These are phyloP conservation scores for Coniophora puteana DNA, from an alignment of 1,284 basidiomycete genomes.

Conservation along the genomic window DNA sequence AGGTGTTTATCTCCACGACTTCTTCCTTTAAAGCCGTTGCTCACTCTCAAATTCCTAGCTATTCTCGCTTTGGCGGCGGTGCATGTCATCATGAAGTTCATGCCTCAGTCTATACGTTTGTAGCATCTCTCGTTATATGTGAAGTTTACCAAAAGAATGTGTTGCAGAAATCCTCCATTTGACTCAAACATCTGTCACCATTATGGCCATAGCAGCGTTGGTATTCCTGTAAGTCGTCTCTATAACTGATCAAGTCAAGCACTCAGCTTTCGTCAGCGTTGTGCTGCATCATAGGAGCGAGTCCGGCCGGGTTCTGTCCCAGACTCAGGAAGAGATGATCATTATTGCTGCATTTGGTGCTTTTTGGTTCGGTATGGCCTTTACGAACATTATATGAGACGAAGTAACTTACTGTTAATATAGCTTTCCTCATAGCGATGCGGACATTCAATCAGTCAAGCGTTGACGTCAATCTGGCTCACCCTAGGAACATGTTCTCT, in stretches of 20 bases:
- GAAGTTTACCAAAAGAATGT: constrained; percentile 5
- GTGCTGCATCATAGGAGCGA: constrained; percentile 60
- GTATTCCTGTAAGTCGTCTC: constrained; percentile 54
- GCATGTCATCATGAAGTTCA: constrained; percentile 28
- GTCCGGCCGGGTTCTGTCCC: constrained; percentile 48
- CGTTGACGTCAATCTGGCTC: constrained; percentile 25
- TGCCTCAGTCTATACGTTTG: constrained; percentile 43
- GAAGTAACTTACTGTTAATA: constrained; percentile 9
- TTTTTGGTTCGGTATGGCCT: constrained; percentile 61
- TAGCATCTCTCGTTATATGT: constrained; percentile 9
- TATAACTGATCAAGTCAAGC: constrained; percentile 2
- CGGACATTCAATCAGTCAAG: constrained; percentile 29
- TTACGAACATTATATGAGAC: constrained; percentile 9
- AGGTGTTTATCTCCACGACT: constrained; percentile 13
- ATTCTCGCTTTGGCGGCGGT: constrained; percentile 28
- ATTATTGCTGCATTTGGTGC: constrained; percentile 66
- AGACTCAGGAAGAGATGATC: constrained; percentile 66
- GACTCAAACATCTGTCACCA: constrained; percentile 69
- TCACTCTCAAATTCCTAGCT: constrained; percentile 18
- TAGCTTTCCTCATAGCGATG: constrained; percentile 47
- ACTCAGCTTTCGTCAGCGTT: constrained; percentile 27
- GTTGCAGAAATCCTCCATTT: constrained; percentile 59
- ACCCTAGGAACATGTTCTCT: constrained; percentile 28
- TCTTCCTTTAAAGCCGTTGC: not conserved
- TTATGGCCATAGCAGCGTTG: constrained; percentile 57